Evolutionary conservation across 2,329 filamentous ascomycete species (phyloP), one percentile per base, ranked within the genome.

Genomic region (Alternaria postmessia): DNA sequence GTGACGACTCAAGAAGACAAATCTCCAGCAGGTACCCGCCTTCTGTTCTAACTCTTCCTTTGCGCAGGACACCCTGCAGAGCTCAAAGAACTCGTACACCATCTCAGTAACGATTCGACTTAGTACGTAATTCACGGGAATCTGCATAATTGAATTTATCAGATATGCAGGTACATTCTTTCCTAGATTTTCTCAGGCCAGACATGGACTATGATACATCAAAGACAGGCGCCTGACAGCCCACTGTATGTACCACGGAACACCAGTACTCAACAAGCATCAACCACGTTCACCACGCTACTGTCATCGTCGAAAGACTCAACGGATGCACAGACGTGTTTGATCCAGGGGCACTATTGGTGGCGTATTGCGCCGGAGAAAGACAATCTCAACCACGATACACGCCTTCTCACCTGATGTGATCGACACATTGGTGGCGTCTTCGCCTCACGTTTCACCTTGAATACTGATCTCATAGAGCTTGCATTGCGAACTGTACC

Each of bases 131-230:
- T 32, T 24, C 14, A 32, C 32, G 32, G 46, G 1, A 43, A 32
- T 26, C 7, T 43, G 28, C 38, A 43, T 32, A 16, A 4, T 5
- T 18, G 14, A 8, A 32, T n/a, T n/a, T 12, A 7, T 9, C 26
- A 43, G n/a, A 22, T 34, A 53, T 53, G 51, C 51, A 53, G 38
- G 51, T 43, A 43, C 51, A 53, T 53, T 53, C 38, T 26, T 22
- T 22, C 34, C 16, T 18, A 39, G 38, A 41, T 9, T 32, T 38
- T 22, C 18, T 22, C 22, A 42, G 12, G 26, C 51, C 38, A n/a
- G 11, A 43, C 18, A 32, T 11, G 24, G 38, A 43, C 8, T 14
- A 53, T 28, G 36, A 39, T 26, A 53, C 38, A 30, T 20, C 18
- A 14, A 53, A 34, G 26, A 53, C 38, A 53, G 20, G 32, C 30